Evolutionary conservation across 805 yeast genomes (phyloP), one percentile per base, ranked within the genome.

Genomic region (Lachancea waltii): DNA sequence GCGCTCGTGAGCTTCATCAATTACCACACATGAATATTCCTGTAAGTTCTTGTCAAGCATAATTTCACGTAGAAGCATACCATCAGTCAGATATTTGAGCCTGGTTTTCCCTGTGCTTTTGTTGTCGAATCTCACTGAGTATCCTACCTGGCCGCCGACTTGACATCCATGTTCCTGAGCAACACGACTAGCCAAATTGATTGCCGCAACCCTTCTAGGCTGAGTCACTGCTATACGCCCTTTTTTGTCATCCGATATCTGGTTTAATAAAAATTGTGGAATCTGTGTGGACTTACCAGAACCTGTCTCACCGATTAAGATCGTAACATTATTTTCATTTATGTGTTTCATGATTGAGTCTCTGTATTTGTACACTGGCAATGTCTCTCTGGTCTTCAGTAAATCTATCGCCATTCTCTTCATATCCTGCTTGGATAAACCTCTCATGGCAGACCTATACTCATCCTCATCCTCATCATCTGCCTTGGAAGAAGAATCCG

Each of bases 1-100:
- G 57, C 98, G 74, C 65, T 92, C 98, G 66, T 92, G 98, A 3
- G 97, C 98, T 66, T 92, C 98, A 68, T 92, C 98, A 35, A 92
- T 79, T 31, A 92, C 69, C 7, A 92, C 72, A 0, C 87, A 80
- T 19, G 81, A 68, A 60, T 90, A 92, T 44, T 74, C 75, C 2
- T 70, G 60, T 25, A 92, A 63, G 8, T 62, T 54, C 2, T 75
- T 73, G 51, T 85, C 85, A 43, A 84, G 62, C 92, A 90, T 83
- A 46, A 89, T 62, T 58, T 92, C 97, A 56, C 98, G 74, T 40
- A 92, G 63, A 15, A 92, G 71, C 97, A 92, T 90, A 79, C 98
- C 98, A 66, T 92, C 98, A 0, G 98, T 92, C 32, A 90, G 65
- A 55, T 86, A 92, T 55, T 86, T 85, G 48, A 92, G 63, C 49